A percentile compares a stretch with the other conserved stretches of the same genome.
These are phyloP conservation scores for Biscogniauxia mediterranea DNA, from an alignment of 2,329 filamentous ascomycete genomes.

Conservation along the genomic window DNA sequence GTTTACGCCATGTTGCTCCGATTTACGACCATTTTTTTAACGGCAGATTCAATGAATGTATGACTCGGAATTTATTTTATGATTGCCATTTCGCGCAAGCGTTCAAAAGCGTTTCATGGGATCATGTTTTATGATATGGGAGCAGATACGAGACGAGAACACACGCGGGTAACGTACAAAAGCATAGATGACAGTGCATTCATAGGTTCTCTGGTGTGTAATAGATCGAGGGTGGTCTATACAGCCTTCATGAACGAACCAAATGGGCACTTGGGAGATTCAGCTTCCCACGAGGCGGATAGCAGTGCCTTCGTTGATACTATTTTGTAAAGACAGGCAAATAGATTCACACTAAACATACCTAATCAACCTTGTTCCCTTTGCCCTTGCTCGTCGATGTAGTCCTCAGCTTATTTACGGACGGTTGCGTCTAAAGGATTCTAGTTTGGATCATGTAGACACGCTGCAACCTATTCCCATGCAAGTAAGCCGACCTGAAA, in stretches of 20 bases:
- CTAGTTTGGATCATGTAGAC: background rate
- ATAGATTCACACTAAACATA: background rate
- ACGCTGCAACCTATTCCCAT: background rate
- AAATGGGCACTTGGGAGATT: background rate
- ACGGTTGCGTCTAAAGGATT: background rate
- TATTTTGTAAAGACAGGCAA: background rate
- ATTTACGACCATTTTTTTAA: constrained; percentile 33
- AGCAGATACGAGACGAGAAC: constrained; percentile 23
- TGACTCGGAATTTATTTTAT: constrained; percentile 31
- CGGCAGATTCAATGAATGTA: constrained; percentile 36
- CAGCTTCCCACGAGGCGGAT: background rate
- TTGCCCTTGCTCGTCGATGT: background rate
- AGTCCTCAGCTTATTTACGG: background rate
- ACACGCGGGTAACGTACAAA: constrained; percentile 26
- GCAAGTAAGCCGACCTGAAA: background rate
- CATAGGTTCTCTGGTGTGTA: constrained; percentile 14
- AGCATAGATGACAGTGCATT: constrained; percentile 26
- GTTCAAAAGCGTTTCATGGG: constrained; percentile 31
- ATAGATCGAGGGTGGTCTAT: constrained; percentile 14
- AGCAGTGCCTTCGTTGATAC: background rate
- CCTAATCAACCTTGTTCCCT: background rate
- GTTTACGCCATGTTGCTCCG: constrained; percentile 32
- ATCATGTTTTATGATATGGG: constrained; percentile 31
- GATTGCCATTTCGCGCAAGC: constrained; percentile 29
- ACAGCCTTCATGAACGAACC: constrained; percentile 8